Evolutionary conservation across 2,329 filamentous ascomycete species (phyloP), one percentile per base, ranked within the genome.

Genomic region (Graphiopsis chlorocephala): DNA sequence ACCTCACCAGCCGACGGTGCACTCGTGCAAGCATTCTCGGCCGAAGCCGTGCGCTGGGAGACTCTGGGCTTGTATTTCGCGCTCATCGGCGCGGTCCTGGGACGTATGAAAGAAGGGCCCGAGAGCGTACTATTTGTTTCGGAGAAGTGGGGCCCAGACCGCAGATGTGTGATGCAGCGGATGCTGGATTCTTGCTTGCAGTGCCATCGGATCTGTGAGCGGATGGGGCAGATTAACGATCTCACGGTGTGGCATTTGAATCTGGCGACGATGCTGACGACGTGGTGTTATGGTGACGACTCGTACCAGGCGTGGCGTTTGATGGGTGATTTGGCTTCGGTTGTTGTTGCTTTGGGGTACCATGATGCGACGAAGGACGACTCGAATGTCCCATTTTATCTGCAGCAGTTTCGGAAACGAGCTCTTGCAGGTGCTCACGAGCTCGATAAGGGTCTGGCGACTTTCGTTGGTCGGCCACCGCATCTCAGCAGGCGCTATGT

Each of bases 221-320:
- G 26, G 1, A 33, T 61, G 28, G 58, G 58, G 0, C 58, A 61
- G 42, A 31, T 64, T 15, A 66, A 66, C 56, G 65, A 66, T 25
- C 35, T 66, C 6, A 66, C 47, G 3, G 26, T 66, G 12, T 56
- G 53, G 42, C 33, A 57, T 17, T 12, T 64, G 23, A 3, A 48
- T 3, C 14, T 28, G 17, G 26, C 50, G 4, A 45, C 31, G 10
- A 53, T 64, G 33, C 25, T 64, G 28, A 29, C 56, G 17, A 66
- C 65, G 5, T 66, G 65, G 65, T 60, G 65, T 42, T 64, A 42
- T 5, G 62, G 65, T 17, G 65, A 66, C 23, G 65, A 66, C 29
- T 64, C 65, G 1, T 64, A 60, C 15, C 47, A 47, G 35, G 61
- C 61, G 10, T 66, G 53, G 26, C 45, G 61, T 15, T 28, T 66